These are phyloP conservation scores for Mortierella sp. DNA, from an alignment of 371 early-diverging fungal genomes.

Conservation along the genomic window DNA sequence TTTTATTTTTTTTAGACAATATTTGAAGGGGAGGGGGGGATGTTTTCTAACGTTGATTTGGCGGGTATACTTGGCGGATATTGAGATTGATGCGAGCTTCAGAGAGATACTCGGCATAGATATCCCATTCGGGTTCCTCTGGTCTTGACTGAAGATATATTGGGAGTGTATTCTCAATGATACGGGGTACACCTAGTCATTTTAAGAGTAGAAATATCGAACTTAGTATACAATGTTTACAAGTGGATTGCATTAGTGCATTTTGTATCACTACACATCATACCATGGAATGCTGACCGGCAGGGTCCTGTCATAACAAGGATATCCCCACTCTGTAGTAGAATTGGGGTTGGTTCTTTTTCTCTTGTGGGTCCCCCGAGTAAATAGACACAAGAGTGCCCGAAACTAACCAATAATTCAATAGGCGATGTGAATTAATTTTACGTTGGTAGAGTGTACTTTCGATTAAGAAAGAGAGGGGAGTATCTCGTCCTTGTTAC, in stretches of 20 bases:
- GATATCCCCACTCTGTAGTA: constrained; percentile 86
- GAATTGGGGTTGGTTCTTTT: constrained; percentile 71
- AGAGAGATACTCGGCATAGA: constrained; percentile 68
- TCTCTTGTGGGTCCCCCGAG: constrained; percentile 81
- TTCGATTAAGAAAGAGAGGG: neutral
- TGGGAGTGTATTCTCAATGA: constrained; percentile 77
- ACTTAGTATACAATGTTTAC: neutral
- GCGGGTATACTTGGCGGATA: constrained; percentile 77
- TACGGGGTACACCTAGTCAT: constrained; percentile 76
- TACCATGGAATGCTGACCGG: constrained; percentile 83
- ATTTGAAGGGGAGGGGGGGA: no score
- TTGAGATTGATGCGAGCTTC: constrained; percentile 81
- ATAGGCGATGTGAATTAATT: neutral
- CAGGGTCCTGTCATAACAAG: constrained; percentile 85
- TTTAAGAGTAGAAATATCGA: constrained; percentile 1
- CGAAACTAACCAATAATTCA: constrained; percentile 66
- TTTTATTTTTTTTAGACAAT: no score
- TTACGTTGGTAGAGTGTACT: neutral
- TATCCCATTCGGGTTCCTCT: constrained; percentile 65
- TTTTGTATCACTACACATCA: neutral
- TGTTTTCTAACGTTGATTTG: neutral
- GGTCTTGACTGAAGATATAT: constrained; percentile 57
- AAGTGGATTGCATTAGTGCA: no score
- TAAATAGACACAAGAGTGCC: constrained; percentile 84
- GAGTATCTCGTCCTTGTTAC: constrained; percentile 33